A percentile compares a stretch with the other conserved stretches of the same genome.
Conservation (phyloP, 257 asterid species). For the Paraleonurus japonicus region DNA sequence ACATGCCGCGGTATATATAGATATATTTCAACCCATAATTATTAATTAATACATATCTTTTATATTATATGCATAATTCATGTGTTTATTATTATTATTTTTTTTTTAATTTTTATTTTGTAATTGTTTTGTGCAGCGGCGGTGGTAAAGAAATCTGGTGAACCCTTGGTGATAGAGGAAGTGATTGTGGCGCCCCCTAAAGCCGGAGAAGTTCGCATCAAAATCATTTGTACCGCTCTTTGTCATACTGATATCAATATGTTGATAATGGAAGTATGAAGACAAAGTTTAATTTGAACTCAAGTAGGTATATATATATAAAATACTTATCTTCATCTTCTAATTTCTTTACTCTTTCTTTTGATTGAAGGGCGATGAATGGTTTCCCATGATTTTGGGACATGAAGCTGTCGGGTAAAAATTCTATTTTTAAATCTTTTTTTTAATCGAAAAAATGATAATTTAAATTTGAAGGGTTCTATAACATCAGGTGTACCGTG, state of each 20-base stretch:
- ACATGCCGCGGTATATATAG: neutral
- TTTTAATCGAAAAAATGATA: too few species aligned
- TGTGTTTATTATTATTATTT: too few species aligned
- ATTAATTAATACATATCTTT: too few species aligned
- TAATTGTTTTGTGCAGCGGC: constrained; percentile 54
- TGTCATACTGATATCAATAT: constrained; percentile 59
- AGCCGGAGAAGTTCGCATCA: constrained; percentile 57
- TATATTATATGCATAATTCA: too few species aligned
- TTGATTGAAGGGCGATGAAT: constrained; percentile 36
- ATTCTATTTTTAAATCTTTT: too few species aligned
- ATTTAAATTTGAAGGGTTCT: too few species aligned
- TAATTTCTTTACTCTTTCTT: neutral
- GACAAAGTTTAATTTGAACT: neutral
- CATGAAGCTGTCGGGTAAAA: constrained; percentile 74
- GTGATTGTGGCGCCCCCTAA: constrained; percentile 60
- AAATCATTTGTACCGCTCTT: constrained; percentile 62
- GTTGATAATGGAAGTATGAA: constrained; percentile 44
- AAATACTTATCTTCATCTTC: too few species aligned
- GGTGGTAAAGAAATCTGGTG: constrained; percentile 60
- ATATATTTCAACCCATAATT: neutral
- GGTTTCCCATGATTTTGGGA: constrained; percentile 61
- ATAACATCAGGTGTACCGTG: too few species aligned
- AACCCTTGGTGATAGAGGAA: constrained; percentile 66
- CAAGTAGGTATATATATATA: neutral
- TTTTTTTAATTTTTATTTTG: too few species aligned